Base-by-base conservation (phyloP, 345 rosid species). In the Physaria fendleri region DNA sequence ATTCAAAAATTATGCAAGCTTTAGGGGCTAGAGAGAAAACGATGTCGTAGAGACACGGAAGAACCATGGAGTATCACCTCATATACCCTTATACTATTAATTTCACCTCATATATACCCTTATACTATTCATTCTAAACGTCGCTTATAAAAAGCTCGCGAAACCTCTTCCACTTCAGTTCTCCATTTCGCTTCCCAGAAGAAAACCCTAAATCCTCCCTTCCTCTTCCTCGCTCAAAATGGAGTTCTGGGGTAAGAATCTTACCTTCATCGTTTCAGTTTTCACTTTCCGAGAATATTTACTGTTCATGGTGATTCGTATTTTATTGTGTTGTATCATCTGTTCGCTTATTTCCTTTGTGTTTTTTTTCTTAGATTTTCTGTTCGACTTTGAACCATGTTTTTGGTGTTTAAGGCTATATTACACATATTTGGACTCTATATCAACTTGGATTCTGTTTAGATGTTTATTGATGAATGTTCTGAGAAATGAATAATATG, bases 211-310 rank as follows among this genome's bases (percentile, higher is more conserved):
- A n/a, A n/a, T n/a, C n/a, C n/a, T n/a, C n/a, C n/a, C n/a, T n/a
- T n/a, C n/a, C n/a, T 29, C 39, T 18, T 18, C 17, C 24, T 23
- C 46, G 5, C 13, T 50, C 35, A 4, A 62, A 23, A 83, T 83
- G 89, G 85, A 83, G 66, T 83, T 83, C 53, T 80, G 89, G 89
- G 85, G 85, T 83, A 78, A 25, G 60, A 50, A 5, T 46, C 51
- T 9, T 1, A 4, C 7, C 39, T 17, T 1, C 22, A 3, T 4
- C 9, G 12, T 24, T 35, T n/a, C 6, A 1, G 10, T 14, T 25
- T 15, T 8, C 16, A n/a, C 5, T 17, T 13, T 25, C 24, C 10
- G 10, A 33, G 55, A 13, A n/a, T n/a, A n/a, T n/a, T n/a, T 17
- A 5, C 7, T n/a, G n/a, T 2, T 29, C 38, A 58, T 40, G 3